phyloP scores from a whole-genome alignment of 495 filamentous ascomycete species.

The Beverwykella pulmonaria region DNA sequence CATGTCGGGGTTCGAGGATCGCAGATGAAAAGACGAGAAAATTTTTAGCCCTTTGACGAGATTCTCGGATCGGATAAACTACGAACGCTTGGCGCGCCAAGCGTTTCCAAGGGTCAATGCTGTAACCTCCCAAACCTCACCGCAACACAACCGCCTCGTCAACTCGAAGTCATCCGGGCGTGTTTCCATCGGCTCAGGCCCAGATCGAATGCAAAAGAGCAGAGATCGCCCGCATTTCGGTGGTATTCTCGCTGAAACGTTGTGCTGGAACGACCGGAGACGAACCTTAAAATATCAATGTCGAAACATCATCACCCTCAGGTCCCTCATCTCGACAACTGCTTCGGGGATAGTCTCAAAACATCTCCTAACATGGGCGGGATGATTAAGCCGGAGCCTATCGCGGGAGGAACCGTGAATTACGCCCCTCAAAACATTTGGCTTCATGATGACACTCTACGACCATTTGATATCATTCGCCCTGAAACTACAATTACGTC shows the following conservation, averaged over 20 bases:
- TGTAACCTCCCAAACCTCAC: background rate
- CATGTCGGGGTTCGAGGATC: background rate
- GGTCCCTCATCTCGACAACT: background rate
- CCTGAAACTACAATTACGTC: background rate
- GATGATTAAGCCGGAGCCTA: background rate
- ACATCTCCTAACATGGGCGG: background rate
- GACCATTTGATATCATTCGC: background rate
- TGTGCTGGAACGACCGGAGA: background rate
- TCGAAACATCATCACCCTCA: conserved; percentile 10
- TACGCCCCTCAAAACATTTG: background rate
- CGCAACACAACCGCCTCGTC: background rate
- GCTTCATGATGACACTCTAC: background rate
- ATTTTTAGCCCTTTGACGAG: background rate
- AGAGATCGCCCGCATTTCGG: background rate
- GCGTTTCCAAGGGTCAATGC: background rate
- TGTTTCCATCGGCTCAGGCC: background rate
- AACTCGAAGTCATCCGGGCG: background rate
- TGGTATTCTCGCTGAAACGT: background rate
- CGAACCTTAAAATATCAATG: background rate
- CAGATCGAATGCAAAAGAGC: background rate
- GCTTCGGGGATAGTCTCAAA: background rate
- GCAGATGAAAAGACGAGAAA: background rate
- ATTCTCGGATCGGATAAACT: background rate
- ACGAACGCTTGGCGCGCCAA: background rate
- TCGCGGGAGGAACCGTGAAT: background rate